Evolutionary conservation across 768 basidiomycete species (phyloP), one percentile per base, ranked within the genome.

Genomic region (Hypsizygus marmoreus): DNA sequence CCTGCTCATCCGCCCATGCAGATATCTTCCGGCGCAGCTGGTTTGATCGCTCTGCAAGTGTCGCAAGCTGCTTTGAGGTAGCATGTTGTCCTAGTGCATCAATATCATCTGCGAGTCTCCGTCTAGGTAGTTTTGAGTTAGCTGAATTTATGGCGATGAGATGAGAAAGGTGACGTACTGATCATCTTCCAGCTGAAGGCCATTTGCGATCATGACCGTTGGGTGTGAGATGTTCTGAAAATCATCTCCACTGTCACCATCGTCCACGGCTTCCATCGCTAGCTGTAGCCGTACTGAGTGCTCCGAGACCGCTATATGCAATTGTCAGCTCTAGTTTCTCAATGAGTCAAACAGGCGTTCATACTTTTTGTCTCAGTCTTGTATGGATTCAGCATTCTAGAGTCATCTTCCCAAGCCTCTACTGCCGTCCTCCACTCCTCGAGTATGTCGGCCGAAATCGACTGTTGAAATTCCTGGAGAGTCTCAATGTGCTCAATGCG

Each of bases 161-260:
- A 22, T 10, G 20, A 17, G 1, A 31, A 22, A 8, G 10, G 34
- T 19, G 4, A 50, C 56, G 10, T 31, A 58, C 56, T 55, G 54
- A 34, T 57, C 50, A 14, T 48, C 48, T 24, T 57, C 53, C 1
- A 54, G 32, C 10, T 54, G 53, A 6, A 57, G 26, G 0, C 53
- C 56, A 28, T 25, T 40, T 12, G 29, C 28, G n/a, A 58, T 40
- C 4, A 43, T n/a, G 29, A 25, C 35, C 40, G 32, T 33, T 40
- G 20, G 31, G 37, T 13, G 34, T 47, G 10, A 52, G 37, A 32
- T 19, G 45, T 9, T 48, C 39, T 28, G 47, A 29, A 6, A 42
- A 7, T 58, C 51, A 17, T 48, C 33, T 12, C 43, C 17, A 1
- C 40, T 24, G 6, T 50, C 29, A n/a, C 34, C 36, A n/a, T 47